These are phyloP conservation scores for Penicillium frequentans DNA, from an alignment of 2,329 filamentous ascomycete genomes.

Conservation along the genomic window DNA sequence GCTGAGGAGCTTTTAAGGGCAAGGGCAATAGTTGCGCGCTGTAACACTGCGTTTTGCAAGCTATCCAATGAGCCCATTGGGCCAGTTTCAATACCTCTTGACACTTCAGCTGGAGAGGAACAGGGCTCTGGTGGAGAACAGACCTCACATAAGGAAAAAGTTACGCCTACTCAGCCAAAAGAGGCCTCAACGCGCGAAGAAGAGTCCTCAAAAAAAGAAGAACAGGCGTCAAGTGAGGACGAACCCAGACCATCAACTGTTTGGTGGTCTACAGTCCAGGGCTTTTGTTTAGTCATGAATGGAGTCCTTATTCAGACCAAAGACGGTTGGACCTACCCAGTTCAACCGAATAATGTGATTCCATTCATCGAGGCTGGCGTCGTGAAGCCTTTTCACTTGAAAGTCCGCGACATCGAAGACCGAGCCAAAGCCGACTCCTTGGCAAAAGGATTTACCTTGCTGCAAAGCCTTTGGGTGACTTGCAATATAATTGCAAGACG, in stretches of 20 bases:
- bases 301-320: conserved; percentile 6
- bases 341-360: conserved; percentile 1
- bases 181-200: not conserved
- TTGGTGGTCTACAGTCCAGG: conserved; percentile 1
- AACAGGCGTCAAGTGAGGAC: not conserved
- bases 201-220: not conserved
- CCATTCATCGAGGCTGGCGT: conserved; percentile 9
- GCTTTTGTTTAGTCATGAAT: conserved; percentile 4
- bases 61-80: not conserved
- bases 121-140: not conserved
- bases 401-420: conserved; percentile 11
- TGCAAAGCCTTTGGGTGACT: conserved; percentile 10
- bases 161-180: not conserved
- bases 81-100: not conserved
- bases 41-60: conserved; percentile 2
- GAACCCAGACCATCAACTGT: not conserved
- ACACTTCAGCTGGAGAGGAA: not conserved
- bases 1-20: conserved; percentile 1
- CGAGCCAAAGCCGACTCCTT: conserved; percentile 14
- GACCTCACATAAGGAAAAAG: not conserved
- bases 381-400: conserved; percentile 6
- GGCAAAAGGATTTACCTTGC: conserved; percentile 10
- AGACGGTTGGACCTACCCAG: conserved; percentile 8
- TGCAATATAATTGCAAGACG: conserved; percentile 11
- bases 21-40: not conserved